These are phyloP conservation scores for Globisporangium radiosum DNA, from an alignment of 352 stramenopile genomes.

Conservation along the genomic window DNA sequence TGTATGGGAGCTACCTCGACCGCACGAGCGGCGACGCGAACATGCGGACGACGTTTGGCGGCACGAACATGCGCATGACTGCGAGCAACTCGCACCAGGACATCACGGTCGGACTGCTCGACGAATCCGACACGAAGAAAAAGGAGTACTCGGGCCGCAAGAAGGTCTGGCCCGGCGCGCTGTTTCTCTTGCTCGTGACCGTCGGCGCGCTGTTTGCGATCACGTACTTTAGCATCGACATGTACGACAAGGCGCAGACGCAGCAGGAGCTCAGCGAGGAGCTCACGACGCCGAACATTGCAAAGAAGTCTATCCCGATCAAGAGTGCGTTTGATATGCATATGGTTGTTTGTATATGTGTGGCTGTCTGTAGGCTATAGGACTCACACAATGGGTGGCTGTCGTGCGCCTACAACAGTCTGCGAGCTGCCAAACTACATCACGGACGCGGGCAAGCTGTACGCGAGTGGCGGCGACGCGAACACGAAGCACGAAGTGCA, in stretches of 20 bases:
- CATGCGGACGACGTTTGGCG: conserved; percentile 16
- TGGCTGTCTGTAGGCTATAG: background rate
- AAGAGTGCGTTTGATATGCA: conserved; percentile 28
- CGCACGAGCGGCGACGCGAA: conserved; percentile 20
- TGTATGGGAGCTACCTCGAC: conserved; percentile 69
- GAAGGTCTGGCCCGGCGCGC: conserved; percentile 68
- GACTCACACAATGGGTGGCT: too few relatives aligned
- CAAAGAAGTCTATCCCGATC: conserved; percentile 26
- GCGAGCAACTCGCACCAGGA: conserved; percentile 36
- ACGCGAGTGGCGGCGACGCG: conserved; percentile 42
- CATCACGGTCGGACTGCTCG: conserved; percentile 67
- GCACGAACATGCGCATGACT: conserved; percentile 12
- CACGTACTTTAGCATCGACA: conserved; percentile 53
- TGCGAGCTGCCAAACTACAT: conserved; percentile 71
- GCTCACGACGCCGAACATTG: conserved; percentile 26
- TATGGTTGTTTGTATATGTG: background rate
- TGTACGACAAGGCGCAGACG: conserved; percentile 55
- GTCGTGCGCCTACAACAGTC: conserved; percentile 19
- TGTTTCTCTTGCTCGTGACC: conserved; percentile 60
- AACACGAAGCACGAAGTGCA: conserved; percentile 52
- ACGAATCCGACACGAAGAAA: conserved; percentile 33
- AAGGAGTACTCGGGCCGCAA: conserved; percentile 62
- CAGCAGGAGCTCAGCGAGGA: conserved; percentile 53
- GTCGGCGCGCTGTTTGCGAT: conserved; percentile 40
- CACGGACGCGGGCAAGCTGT: conserved; percentile 50